Base-by-base conservation (phyloP, 495 filamentous ascomycete genomes). In the Lasiosphaeria hispida region DNA sequence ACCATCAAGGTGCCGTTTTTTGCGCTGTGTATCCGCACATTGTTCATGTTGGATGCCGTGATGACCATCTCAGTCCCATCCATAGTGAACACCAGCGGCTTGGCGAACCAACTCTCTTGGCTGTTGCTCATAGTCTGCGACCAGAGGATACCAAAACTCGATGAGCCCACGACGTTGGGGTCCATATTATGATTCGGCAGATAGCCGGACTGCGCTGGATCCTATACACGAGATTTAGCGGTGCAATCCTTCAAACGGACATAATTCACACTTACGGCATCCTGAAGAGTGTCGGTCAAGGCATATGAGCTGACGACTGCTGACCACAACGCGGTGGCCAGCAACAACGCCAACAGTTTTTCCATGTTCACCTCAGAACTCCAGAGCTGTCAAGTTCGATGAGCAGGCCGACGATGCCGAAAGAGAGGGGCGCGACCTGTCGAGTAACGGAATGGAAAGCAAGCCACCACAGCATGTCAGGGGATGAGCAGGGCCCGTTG, bases 121-220 rank as follows among this genome's bases (percentile, higher is more conserved):
- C 45, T 43, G 15, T 63, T 67, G 39, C 67, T 64, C 38, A 51
- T 45, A 10, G 11, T 7, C 23, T 50, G 43, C 18, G 19, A 15
- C 68, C 68, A 79, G 10, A 72, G 60, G 8, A 63, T 40, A 37
- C 72, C 70, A 58, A 75, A 75, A 17, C 58, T 65, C 10, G 71
- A 15, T 8, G 65, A 69, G 10, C 60, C 66, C 23, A 78, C 68
- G 37, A 72, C 65, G 7, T 69, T 63, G 10, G 75, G 76, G 53
- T 78, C 67, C 63, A 78, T 75, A 52, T 79, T 79, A 54, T 77
- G 74, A 59, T 76, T 75, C 36, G 63, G 58, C 10, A 75, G 66
- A 58, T 78, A 78, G 11, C 75, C 73, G 10, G 72, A 73, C 59
- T 76, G 75, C 4, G 67, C 62, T 36, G 68, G 62, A 59, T 78